Base-by-base conservation (phyloP, 495 filamentous ascomycete species). In the Penicillium argentinense region DNA sequence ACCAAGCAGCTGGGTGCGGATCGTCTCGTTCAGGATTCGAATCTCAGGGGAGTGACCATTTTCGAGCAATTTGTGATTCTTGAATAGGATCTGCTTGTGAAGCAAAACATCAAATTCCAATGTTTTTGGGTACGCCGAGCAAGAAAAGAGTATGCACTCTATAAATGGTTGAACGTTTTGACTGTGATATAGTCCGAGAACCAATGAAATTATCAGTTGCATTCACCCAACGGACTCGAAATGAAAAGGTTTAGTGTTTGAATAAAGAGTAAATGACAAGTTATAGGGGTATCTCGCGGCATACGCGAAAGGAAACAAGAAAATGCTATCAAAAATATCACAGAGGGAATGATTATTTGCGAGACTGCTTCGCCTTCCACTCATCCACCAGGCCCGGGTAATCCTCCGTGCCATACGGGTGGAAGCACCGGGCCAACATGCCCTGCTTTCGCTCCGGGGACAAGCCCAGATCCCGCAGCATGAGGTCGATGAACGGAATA, bases 401-500 rank as follows among this genome's bases (percentile, higher is more conserved):
- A 60, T 88, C 85, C 47, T 76, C 76, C 27, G 71, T 59, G 1
- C 75, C 77, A 60, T 85, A 84, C 11, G 81, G 70, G 11, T 77
- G 60, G 47, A 78, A 66, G 39, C 78, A 71, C 49, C 80, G 78
- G 0, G 68, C 67, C 22, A 77, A 56, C 62, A 72, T 23, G 8
- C 63, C 62, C 2, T 53, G 38, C 53, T 82, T 83, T 18, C 79
- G 58, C 40, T 53, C 51, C 3, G 38, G 39, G 5, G 59, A 30
- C 21, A 86, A 56, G 9, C 87, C 87, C 39, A 93, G 45, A 57
- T 92, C 88, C 1, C 65, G 57, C 42, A 89, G 56, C 64, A 91
- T 51, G 51, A 88, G 49, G 64, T 92, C 89, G 3, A 90, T 59
- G 56, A 91, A 95, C n/a, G 88, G 84, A 32, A 91, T 51, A 2